Percentiles rank a stretch among this genome's conserved stretches.
phyloP scores from a whole-genome alignment of 345 rosid genomes.

The Salix viminalis region DNA sequence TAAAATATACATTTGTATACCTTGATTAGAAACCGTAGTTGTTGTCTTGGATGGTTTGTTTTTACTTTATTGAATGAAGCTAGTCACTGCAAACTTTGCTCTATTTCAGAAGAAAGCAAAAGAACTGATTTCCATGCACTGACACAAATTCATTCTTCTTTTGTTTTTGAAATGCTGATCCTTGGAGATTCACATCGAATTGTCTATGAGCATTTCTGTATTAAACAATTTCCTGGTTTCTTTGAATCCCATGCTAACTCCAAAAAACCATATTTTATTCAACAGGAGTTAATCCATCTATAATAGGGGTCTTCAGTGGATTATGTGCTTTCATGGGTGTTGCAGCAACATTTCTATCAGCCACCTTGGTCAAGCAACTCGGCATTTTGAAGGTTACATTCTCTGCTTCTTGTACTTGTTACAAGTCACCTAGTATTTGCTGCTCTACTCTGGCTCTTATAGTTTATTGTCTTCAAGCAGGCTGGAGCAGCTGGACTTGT shows the following conservation, averaged over 20 bases:
- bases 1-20: background rate
- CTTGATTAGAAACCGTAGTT: background rate
- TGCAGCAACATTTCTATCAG: constrained; percentile 84
- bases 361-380: constrained; percentile 60
- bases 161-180: background rate
- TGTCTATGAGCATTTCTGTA: background rate
- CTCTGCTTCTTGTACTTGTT: constrained; percentile 6
- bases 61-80: background rate
- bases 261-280: constrained; percentile 7
- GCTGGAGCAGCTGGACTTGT: constrained; percentile 88
- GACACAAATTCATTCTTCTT: background rate
- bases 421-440: background rate
- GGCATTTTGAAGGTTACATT: constrained; percentile 66
- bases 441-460: constrained; percentile 1
- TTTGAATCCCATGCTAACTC: constrained; percentile 7
- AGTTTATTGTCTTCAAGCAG: constrained; percentile 36
- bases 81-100: background rate
- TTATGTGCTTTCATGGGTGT: constrained; percentile 92
- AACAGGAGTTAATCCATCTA: constrained; percentile 77
- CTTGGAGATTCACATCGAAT: background rate
- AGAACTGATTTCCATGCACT: background rate
- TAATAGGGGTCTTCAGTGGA: constrained; percentile 89
- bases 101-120: background rate
- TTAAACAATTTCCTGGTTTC: background rate
- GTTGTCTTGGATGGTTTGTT: background rate